phyloP scores from a whole-genome alignment of 352 stramenopile genomes.

The Thraustotheca clavata region DNA sequence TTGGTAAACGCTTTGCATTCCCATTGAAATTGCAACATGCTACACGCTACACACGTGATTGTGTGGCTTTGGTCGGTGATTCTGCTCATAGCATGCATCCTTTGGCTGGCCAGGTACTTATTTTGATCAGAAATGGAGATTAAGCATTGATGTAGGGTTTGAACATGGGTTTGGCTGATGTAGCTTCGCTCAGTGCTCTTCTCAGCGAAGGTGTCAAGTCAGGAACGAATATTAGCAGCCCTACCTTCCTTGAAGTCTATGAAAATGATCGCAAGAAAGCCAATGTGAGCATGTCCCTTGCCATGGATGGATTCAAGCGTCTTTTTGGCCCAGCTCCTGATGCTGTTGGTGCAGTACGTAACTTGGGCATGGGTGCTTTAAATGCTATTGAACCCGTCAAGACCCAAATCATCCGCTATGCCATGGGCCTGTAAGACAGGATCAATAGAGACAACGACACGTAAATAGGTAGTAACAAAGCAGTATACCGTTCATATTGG shows the following conservation, averaged over 20 bases:
- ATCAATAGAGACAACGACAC: slow-evolving; percentile 3
- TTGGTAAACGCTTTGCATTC: slow-evolving; percentile 77
- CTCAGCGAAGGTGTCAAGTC: slow-evolving; percentile 68
- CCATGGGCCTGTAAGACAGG: slow-evolving; percentile 71
- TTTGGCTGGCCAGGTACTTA: slow-evolving; percentile 80
- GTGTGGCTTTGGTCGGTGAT: slow-evolving; percentile 90
- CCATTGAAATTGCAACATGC: slow-evolving; percentile 86
- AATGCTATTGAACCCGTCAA: slow-evolving; percentile 83
- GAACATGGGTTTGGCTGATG: slow-evolving; percentile 92
- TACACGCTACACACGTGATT: slow-evolving; percentile 72
- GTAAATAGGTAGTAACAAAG: background rate
- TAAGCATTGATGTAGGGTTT: slow-evolving; percentile 48
- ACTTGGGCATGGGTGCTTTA: slow-evolving; percentile 79
- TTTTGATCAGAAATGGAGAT: background rate
- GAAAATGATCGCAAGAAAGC: slow-evolving; percentile 79
- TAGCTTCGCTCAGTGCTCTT: slow-evolving; percentile 61
- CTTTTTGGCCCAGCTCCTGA: slow-evolving; percentile 72
- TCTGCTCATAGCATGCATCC: slow-evolving; percentile 95
- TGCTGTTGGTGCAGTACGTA: slow-evolving; percentile 59
- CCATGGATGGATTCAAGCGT: slow-evolving; percentile 86
- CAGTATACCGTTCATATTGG: background rate
- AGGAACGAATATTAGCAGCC: slow-evolving; percentile 67
- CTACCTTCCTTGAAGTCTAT: slow-evolving; percentile 77
- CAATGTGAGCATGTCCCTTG: slow-evolving; percentile 74
- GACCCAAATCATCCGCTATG: slow-evolving; percentile 86